Percentiles rank a stretch among this genome's conserved stretches.
These are phyloP conservation scores for Oryza rufipogon DNA, from an alignment of 176 grass and related monocot genomes.

Conservation along the genomic window DNA sequence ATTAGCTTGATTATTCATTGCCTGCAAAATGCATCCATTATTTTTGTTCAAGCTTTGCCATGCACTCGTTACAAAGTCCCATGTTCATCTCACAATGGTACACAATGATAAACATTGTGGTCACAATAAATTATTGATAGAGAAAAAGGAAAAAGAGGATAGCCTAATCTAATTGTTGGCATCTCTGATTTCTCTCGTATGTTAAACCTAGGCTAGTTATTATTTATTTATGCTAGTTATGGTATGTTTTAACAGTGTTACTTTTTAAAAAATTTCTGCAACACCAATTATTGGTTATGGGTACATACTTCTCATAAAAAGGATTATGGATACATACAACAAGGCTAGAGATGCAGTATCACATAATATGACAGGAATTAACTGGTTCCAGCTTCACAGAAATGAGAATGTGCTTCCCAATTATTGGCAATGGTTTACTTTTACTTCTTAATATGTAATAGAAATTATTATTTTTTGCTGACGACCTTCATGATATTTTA, in stretches of 20 bases:
- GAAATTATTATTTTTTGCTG: not conserved
- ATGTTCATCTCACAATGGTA: not conserved
- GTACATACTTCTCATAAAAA: not conserved
- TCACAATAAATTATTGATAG: not conserved
- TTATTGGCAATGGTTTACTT: not conserved
- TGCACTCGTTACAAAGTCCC: not conserved
- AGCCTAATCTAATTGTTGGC: not conserved
- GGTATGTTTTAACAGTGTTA: not conserved
- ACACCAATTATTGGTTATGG: not conserved
- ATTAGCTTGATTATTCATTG: not conserved
- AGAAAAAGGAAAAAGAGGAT: not conserved
- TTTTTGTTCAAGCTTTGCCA: not conserved
- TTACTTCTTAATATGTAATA: not conserved
- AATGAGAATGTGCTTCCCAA: not conserved
- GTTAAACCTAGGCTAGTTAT: not conserved
- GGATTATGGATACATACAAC: not conserved
- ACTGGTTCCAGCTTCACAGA: not conserved
- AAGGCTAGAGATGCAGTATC: not conserved
- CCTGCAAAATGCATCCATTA: not conserved
- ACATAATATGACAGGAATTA: not conserved
- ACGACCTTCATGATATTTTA: not conserved
- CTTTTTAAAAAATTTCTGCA: not conserved
- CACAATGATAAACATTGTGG: not conserved
- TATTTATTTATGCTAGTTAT: not conserved
- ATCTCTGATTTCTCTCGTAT: not conserved